Evolutionary conservation across 371 early-diverging fungal species (phyloP), one percentile per base, ranked within the genome.

Genomic region (Lichtheimia corymbifera): DNA sequence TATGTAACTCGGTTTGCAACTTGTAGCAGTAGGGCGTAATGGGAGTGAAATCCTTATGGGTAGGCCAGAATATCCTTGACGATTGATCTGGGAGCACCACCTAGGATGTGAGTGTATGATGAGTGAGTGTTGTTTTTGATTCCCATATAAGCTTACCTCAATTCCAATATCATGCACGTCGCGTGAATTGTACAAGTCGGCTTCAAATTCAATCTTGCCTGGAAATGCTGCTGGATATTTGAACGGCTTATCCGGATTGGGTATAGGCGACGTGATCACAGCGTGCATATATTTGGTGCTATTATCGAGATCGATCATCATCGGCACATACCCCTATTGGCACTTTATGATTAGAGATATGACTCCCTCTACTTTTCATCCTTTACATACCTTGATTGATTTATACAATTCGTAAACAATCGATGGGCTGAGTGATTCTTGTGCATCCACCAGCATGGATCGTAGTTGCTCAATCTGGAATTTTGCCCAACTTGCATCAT

Each of bases 211-310:
- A 6, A 83, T 44, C 28, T 66, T 59, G 27, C 74, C 59, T 5
- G 80, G 75, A 50, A 70, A 72, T 13, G 60, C 49, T 0, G 70
- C 56, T 1, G 47, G 56, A 52, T 76, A 79, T 22, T 64, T 72
- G 55, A 62, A 59, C 1, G 81, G 76, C 50, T 79, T 78, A 58
- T 79, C 77, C 1, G 65, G 49, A 61, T 76, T 81, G 6, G 80
- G 62, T 44, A 64, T 24, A 15, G 83, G 81, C 5, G 43, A 42
- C 9, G 63, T 65, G 27, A 83, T 77, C 0, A 52, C 67, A 3
- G 83, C 79, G 5, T 65, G 61, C 14, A 73, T 72, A 5, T 63
- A 66, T 51, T 76, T 81, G 20, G 79, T 64, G 14, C 63, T 58
- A 49, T 72, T 68, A 24, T 64, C 52, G 5, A 81, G 58, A 50